These are phyloP conservation scores for Candida germanica DNA, from an alignment of 805 yeast species.

Conservation along the genomic window DNA sequence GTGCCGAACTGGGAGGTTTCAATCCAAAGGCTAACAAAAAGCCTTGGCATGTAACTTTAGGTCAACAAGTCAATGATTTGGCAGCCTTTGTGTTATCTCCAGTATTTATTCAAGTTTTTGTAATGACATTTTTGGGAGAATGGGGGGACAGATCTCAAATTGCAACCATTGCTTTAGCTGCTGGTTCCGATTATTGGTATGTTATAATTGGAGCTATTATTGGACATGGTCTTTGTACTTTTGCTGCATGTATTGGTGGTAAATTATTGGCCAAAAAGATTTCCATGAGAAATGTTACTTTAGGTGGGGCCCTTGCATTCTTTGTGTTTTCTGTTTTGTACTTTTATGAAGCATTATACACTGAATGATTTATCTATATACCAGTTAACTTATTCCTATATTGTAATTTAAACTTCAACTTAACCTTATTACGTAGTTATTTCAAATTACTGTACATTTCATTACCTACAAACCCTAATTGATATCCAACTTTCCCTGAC, in stretches of 20 bases:
- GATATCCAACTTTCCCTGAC: slow-evolving; percentile 29
- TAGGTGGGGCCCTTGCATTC: slow-evolving; percentile 88
- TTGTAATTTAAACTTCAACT: no score
- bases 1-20: slow-evolving; percentile 55
- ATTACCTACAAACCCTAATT: no score
- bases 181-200: slow-evolving; percentile 87
- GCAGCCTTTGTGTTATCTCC: slow-evolving; percentile 75
- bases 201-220: slow-evolving; percentile 85
- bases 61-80: slow-evolving; percentile 49
- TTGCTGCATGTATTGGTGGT: slow-evolving; percentile 92
- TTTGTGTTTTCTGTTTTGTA: slow-evolving; percentile 78
- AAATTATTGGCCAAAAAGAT: slow-evolving; percentile 83
- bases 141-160: slow-evolving; percentile 99
- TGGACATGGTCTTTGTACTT: slow-evolving; percentile 88
- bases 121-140: slow-evolving; percentile 95
- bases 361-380: slow-evolving; percentile 4
- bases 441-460: no score
- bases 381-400: background rate
- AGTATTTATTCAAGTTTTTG: slow-evolving; percentile 88
- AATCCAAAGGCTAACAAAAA: slow-evolving; percentile 15
- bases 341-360: slow-evolving; percentile 59
- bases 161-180: slow-evolving; percentile 98
- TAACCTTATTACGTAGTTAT: no score
- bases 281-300: slow-evolving; percentile 86
- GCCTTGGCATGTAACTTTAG: slow-evolving; percentile 25